Evolutionary conservation across 2,329 filamentous ascomycete species (phyloP).

Genomic region (Grosmannia penicillata): DNA sequence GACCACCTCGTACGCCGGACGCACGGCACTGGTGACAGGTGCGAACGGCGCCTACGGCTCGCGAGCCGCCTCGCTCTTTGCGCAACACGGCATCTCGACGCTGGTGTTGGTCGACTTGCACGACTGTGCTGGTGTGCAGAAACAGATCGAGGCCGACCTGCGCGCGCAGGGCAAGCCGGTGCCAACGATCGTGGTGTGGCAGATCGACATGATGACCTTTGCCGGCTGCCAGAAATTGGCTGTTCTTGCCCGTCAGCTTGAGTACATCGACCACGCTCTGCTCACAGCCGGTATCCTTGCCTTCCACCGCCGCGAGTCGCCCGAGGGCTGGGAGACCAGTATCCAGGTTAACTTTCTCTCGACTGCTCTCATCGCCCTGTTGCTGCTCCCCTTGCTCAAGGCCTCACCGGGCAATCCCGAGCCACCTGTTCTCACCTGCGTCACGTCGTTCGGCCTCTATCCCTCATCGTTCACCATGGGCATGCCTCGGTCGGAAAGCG

Average conservation of each 20-base stretch:
- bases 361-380: slow-evolving; percentile 18
- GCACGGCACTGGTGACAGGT: slow-evolving; percentile 21
- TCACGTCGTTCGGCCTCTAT: slow-evolving; percentile 23
- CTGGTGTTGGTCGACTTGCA: slow-evolving; percentile 21
- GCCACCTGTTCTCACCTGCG: slow-evolving; percentile 22
- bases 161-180: slow-evolving; percentile 11
- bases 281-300: slow-evolving; percentile 22
- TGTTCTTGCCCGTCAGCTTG: slow-evolving; percentile 14
- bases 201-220: slow-evolving; percentile 22
- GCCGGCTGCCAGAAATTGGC: slow-evolving; percentile 18
- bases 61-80: slow-evolving; percentile 20
- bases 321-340: slow-evolving; percentile 23
- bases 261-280: slow-evolving; percentile 20
- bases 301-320: slow-evolving; percentile 20
- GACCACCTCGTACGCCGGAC: slow-evolving; percentile 20
- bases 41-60: slow-evolving; percentile 22
- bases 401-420: slow-evolving; percentile 13
- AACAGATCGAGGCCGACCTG: slow-evolving; percentile 19
- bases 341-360: slow-evolving; percentile 23
- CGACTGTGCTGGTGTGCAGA: slow-evolving; percentile 17
- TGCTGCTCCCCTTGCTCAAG: slow-evolving; percentile 17
- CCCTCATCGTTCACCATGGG: slow-evolving; percentile 22
- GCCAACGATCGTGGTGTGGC: slow-evolving; percentile 21
- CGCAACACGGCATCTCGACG: slow-evolving; percentile 18
- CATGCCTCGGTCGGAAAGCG: slow-evolving; percentile 13